Evolutionary conservation across 2,329 filamentous ascomycete species (phyloP).

Genomic region (Fusarium secorum): DNA sequence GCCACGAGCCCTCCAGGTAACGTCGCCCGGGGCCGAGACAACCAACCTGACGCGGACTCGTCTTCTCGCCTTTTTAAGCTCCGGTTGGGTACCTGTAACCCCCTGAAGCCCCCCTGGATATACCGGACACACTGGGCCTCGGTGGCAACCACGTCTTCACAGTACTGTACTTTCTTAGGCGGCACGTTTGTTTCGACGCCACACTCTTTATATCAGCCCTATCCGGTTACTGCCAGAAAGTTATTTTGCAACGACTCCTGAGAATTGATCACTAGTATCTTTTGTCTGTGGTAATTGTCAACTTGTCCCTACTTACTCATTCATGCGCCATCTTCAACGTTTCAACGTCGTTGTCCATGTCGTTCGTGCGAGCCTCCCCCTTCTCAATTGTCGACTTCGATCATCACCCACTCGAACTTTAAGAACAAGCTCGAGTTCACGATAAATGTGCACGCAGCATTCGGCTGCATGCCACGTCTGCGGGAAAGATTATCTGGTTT

Average conservation of each 20-base stretch:
- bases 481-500: slow-evolving; percentile 66
- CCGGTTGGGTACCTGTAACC: slow-evolving; percentile 28
- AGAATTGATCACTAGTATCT: neutral
- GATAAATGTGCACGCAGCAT: slow-evolving; percentile 69
- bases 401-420: slow-evolving; percentile 22
- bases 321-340: neutral
- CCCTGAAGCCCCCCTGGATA: slow-evolving; percentile 25
- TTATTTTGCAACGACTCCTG: slow-evolving; percentile 4
- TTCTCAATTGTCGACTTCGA: slow-evolving; percentile 22
- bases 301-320: neutral
- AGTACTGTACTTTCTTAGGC: neutral
- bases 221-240: slow-evolving; percentile 27
- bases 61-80: slow-evolving; percentile 31
- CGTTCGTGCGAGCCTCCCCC: slow-evolving; percentile 26
- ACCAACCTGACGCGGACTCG: slow-evolving; percentile 26
- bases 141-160: slow-evolving; percentile 36
- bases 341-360: slow-evolving; percentile 35
- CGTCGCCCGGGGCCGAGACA: slow-evolving; percentile 32
- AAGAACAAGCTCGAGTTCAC: slow-evolving; percentile 40
- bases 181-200: slow-evolving; percentile 26
- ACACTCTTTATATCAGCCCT: slow-evolving; percentile 44
- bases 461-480: slow-evolving; percentile 65
- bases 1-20: slow-evolving; percentile 39
- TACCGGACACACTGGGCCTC: slow-evolving; percentile 16
- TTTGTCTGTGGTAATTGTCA: slow-evolving; percentile 6